phyloP scores from a whole-genome alignment of 495 filamentous ascomycete genomes.

The Gamarada debralockiae region DNA sequence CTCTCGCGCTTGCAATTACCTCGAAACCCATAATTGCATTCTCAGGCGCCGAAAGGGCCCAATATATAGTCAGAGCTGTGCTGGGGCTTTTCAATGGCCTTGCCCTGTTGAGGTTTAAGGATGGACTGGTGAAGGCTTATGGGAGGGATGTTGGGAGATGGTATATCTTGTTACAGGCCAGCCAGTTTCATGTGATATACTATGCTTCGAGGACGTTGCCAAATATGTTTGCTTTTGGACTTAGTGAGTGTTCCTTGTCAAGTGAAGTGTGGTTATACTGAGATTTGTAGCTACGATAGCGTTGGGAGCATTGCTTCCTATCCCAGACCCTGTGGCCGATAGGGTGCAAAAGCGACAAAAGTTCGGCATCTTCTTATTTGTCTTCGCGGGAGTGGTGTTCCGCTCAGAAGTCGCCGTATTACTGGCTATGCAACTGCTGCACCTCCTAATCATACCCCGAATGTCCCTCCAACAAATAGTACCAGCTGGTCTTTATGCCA shows the following conservation, averaged over 20 bases:
- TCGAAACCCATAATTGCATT: conserved; percentile 58
- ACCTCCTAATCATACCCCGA: conserved; percentile 52
- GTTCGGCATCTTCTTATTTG: conserved; percentile 67
- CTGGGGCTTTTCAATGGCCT: conserved; percentile 76
- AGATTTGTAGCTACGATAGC: conserved; percentile 55
- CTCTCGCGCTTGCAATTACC: conserved; percentile 64
- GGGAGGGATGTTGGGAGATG: conserved; percentile 69
- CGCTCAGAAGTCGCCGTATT: conserved; percentile 87
- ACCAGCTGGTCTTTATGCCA: conserved; percentile 62
- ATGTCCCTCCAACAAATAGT: conserved; percentile 59
- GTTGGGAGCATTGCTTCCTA: conserved; percentile 64
- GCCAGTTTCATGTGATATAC: conserved; percentile 91
- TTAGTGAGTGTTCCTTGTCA: conserved; percentile 48
- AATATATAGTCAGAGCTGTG: conserved; percentile 63
- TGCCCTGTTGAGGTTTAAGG: conserved; percentile 60
- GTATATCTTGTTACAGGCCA: conserved; percentile 77
- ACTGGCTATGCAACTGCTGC: conserved; percentile 52
- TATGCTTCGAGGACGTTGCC: conserved; percentile 91
- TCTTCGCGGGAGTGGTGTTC: conserved; percentile 80
- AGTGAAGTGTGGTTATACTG: conserved; percentile 3
- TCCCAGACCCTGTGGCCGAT: conserved; percentile 30
- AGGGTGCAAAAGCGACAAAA: conserved; percentile 2
- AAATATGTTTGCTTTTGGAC: conserved; percentile 93
- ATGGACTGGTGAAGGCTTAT: conserved; percentile 61
- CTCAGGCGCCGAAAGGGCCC: conserved; percentile 28